Evolutionary conservation across 306 rosid species (phyloP), one percentile per base, ranked within the genome.

Genomic region (Pyrus bretschneideri): DNA sequence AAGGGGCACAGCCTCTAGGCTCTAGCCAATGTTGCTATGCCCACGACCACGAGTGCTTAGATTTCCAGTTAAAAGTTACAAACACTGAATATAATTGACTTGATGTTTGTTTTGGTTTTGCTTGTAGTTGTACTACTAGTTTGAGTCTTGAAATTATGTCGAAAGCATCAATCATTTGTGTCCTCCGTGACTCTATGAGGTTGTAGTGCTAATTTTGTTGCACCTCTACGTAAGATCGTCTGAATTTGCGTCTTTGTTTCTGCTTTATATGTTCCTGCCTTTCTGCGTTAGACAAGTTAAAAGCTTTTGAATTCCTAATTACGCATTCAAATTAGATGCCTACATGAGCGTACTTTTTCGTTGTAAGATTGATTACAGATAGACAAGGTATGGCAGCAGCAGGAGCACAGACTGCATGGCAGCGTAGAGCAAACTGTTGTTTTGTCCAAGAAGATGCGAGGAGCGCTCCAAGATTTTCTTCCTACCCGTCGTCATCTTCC

Each of bases 401-500:
- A 30, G 82, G 65, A 65, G 87, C 80, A 38, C 79, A 72, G 66
- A 80, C 72, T 29, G 64, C 58, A 57, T 42, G 84, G 78, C 75
- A 77, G 42, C 75, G 21, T 62, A 19, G 51, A 49, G 81, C 67
- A 38, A 71, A 68, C 52, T 63, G 54, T 35, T 62, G 76, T 81
- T 80, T 69, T 76, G 73, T 12, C 55, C 72, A 77, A 54, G 83
- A 46, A 60, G 84, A 70, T 45, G 57, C 18, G 4, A 42, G 75
- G 76, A 74, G 63, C 27, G 70, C 72, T 57, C 72, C 77, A 52
- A 81, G 76, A 46, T 67, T 70, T 77, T 76, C 69, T n/a, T 69
- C 38, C 35, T 64, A 58, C 71, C 71, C 85, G 3, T 79, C 77
- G 6, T 79, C 83, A 13, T 81, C 78, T 78, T 83, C 80, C 72